These are phyloP conservation scores for Coprinopsis strossmayeri DNA, from an alignment of 768 basidiomycete genomes.

Conservation along the genomic window DNA sequence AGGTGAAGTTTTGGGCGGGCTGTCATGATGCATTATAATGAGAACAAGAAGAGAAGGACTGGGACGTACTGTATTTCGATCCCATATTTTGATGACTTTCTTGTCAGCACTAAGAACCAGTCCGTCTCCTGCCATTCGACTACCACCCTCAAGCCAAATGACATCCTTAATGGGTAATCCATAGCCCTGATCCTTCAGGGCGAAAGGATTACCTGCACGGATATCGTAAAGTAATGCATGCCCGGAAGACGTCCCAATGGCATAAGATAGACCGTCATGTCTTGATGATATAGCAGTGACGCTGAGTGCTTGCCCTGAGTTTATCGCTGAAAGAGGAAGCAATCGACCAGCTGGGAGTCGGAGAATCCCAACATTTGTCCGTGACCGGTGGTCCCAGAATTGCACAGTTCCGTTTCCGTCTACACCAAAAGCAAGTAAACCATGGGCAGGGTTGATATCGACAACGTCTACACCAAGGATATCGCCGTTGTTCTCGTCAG, in stretches of 20 bases:
- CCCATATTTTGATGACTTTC: constrained; percentile 98
- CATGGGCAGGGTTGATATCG: constrained; percentile 91
- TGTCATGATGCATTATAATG: constrained; percentile 24
- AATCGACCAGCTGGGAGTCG: constrained; percentile 51
- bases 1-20: constrained; percentile 84
- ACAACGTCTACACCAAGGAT: constrained; percentile 85
- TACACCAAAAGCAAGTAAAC: constrained; percentile 81
- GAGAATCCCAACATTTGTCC: constrained; percentile 66
- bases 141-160: constrained; percentile 85
- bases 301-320: constrained; percentile 34
- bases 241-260: constrained; percentile 91
- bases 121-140: constrained; percentile 77
- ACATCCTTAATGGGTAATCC: constrained; percentile 84
- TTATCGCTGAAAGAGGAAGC: constrained; percentile 28
- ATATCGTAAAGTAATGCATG: constrained; percentile 95
- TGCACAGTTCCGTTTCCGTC: constrained; percentile 86
- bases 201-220: constrained; percentile 76
- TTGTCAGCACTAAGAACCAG: constrained; percentile 90
- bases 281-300: constrained; percentile 85
- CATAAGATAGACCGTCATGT: constrained; percentile 86
- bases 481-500: constrained; percentile 39
- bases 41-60: neutral
- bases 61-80: constrained; percentile 64
- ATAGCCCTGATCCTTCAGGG: constrained; percentile 94
- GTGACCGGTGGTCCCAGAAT: constrained; percentile 93